Evolutionary conservation across 2,329 filamentous ascomycete species (phyloP).

Genomic region (Paraphoma sp.): DNA sequence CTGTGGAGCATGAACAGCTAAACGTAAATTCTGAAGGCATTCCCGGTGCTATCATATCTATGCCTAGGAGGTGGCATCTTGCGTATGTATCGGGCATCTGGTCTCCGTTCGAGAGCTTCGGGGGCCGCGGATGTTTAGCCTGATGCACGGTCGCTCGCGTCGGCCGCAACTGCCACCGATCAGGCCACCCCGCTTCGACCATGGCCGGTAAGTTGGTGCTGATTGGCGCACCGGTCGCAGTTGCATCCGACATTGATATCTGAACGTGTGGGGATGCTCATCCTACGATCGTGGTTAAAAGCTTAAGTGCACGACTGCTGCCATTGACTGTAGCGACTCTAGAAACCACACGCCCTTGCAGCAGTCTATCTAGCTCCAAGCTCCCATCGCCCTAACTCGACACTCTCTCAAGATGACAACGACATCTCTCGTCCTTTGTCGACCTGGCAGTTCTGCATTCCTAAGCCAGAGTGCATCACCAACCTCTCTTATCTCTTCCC

Average conservation of each 20-base stretch:
- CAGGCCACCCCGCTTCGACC: background rate
- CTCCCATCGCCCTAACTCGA: background rate
- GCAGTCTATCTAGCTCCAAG: too few relatives aligned
- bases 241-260: background rate
- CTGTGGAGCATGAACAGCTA: too few relatives aligned
- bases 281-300: too few relatives aligned
- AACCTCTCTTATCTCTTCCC: slow-evolving; percentile 17
- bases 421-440: slow-evolving; percentile 20
- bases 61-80: too few relatives aligned
- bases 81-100: too few relatives aligned
- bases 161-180: slow-evolving; percentile 12
- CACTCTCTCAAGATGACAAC: slow-evolving; percentile 14
- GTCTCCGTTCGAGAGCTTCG: too few relatives aligned
- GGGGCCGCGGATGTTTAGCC: background rate
- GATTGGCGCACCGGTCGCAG: slow-evolving; percentile 9
- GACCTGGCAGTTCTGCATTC: slow-evolving; percentile 2
- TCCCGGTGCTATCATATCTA: too few relatives aligned
- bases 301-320: too few relatives aligned
- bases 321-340: too few relatives aligned
- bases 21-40: too few relatives aligned
- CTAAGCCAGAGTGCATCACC: slow-evolving; percentile 6
- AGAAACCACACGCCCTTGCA: too few relatives aligned
- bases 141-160: slow-evolving; percentile 6
- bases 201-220: background rate
- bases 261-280: too few relatives aligned